Evolutionary conservation across 2,329 filamentous ascomycete species (phyloP), one percentile per base, ranked within the genome.

Genomic region (Nemania serpens): DNA sequence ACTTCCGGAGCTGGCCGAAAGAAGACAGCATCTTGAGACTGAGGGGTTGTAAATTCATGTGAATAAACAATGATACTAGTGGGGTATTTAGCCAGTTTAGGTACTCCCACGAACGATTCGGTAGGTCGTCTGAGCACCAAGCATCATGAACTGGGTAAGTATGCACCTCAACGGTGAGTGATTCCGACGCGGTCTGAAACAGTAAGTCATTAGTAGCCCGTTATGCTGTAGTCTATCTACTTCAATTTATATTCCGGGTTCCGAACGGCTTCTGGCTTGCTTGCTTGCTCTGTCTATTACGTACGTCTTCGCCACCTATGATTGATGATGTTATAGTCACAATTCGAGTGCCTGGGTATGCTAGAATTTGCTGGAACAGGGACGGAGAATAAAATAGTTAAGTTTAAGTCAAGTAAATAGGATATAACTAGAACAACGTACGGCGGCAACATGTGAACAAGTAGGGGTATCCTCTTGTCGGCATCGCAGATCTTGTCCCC

Each of bases 151-250:
- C 47, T 41, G 25, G 22, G 25, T 39, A 22, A 22, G 45, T 13
- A 48, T 22, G 45, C 22, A 29, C 25, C 25, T 29, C n/a, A 34
- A 55, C 25, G 13, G 50, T 50, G 34, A 53, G 33, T 49, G 51
- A 67, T 52, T 67, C 68, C 65, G 64, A 69, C 62, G 64, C 62
- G 58, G 60, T 39, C 65, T 69, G 67, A 67, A 69, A 68, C 66
- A 62, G 59, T 61, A 62, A 58, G 62, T 66, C 50, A 53, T 29
- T 39, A 12, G 22, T 43, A 48, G 43, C 43, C 45, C 42, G 34
- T 29, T 29, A 29, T 29, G 7, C 25, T 7, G 25, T 29, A 3
- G 25, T 29, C 25, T 29, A 29, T 7, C 25, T 41, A 46, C 58
- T 58, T 61, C 61, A 59, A 56, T 58, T 55, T 65, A 58, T 59